Evolutionary conservation across 441 rosid genomes (phyloP), one percentile per base, ranked within the genome.

Genomic region (Cnidoscolus chayamansa): DNA sequence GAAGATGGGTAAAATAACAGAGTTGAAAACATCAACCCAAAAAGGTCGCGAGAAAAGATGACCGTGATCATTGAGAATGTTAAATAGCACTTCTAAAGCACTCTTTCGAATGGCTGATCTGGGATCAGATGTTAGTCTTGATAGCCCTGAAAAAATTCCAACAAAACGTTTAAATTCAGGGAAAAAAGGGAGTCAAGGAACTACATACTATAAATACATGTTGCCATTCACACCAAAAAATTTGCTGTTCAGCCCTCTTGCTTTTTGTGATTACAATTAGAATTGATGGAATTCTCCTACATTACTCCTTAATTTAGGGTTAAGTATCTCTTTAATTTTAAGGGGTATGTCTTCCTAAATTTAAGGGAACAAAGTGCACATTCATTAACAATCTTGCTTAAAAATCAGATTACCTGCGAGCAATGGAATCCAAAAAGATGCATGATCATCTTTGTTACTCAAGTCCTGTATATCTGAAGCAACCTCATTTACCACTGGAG

Each of bases 51-150:
- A 88, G 84, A 93, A 95, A 58, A 91, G 89, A 83, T 89, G 94
- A 69, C 98, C 98, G 65, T 95, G 99, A 81, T 95, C 98, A 82
- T 87, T 90, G n/a, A 95, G 84, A 80, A 95, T 93, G 78, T 91
- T 87, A 73, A 95, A 95, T 76, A 95, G 95, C 67, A 95, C 94
- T 86, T 95, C 94, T 82, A 91, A 77, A 43, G 99, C 84, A 85
- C 95, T 90, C 86, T 87, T 93, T 69, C 93, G 88, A 74, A 95
- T 95, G 63, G 93, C 83, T 66, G 83, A 77, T 85, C 97, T 86
- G 58, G 98, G 85, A 85, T 87, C 97, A 43, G 91, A 89, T 45
- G 98, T 90, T 74, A 91, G 82, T 73, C 89, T 85, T 68, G 97
- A 89, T 75, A 95, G 74, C 47, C 99, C 99, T 95, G 96, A 72